Evolutionary conservation across 2,329 filamentous ascomycete genomes (phyloP), one percentile per base, ranked within the genome.

Genomic region (Claviceps paspali): DNA sequence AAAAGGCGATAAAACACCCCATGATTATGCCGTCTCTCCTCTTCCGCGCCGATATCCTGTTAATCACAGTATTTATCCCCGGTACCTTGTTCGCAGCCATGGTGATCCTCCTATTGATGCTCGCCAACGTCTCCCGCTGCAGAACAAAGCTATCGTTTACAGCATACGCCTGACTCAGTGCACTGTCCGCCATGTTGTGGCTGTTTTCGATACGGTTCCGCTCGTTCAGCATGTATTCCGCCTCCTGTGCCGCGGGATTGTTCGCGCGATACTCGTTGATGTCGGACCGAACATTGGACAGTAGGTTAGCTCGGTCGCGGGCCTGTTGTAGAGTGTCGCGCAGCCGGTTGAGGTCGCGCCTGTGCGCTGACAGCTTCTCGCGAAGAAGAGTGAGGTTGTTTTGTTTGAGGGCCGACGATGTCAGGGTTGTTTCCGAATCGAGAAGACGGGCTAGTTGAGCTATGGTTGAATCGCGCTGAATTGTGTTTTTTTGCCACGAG

Each of bases 221-320:
- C 68, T 98, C 91, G 49, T 83, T 81, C 21, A 98, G 71, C 87
- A 98, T 95, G 65, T 96, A 98, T 43, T 98, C 88, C 33, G 85
- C 85, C 62, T 96, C 91, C 38, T 79, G 82, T 3, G 77, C 76
- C 48, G 75, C 82, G 7, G 84, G 83, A 54, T 93, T 91, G 39
- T 74, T 76, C 35, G 79, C 74, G 38, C 82, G 82, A 63, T 94
- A 95, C 38, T 84, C 78, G 57, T 85, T 73, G 57, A 96, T 96
- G 57, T 98, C 91, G 50, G 81, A 82, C 44, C 85, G 82, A 34
- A 98, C 86, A 52, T 85, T 91, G 37, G 79, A 81, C 39, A 98
- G 76, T 23, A 98, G 76, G 59, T 96, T 94, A 39, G 83, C 82
- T 46, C 86, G 79, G 59, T 92, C 79, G 52, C 91, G 82, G 34